Conservation (phyloP, 352 stramenopile species). For the Phytophthora citrophthora region DNA sequence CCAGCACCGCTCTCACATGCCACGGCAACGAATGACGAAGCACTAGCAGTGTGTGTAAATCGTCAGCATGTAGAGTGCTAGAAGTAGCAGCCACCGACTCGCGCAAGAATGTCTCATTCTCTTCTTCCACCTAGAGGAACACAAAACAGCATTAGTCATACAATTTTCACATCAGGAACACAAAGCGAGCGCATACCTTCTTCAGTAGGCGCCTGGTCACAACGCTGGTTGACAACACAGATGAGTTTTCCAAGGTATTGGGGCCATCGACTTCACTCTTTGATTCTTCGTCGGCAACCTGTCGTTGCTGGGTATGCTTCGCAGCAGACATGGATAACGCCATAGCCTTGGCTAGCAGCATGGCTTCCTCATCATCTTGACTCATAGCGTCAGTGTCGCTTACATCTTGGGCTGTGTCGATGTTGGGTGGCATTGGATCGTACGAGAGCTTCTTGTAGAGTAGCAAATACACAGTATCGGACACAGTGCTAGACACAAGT, state of each 20-base stretch:
- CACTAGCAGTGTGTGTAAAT: conserved; percentile 69
- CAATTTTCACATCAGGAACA: not conserved
- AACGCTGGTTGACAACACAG: conserved; percentile 22
- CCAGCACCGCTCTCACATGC: conserved; percentile 45
- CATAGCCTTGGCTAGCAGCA: conserved; percentile 90
- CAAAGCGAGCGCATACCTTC: conserved; percentile 43
- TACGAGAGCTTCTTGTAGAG: conserved; percentile 90
- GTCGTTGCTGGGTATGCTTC: conserved; percentile 53
- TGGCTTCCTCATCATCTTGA: conserved; percentile 76
- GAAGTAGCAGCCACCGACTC: conserved; percentile 57
- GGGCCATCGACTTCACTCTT: conserved; percentile 34
- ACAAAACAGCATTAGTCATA: conserved; percentile 6
- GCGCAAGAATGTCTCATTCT: conserved; percentile 66
- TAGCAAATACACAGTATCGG: conserved; percentile 89
- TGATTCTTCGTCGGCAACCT: conserved; percentile 41
- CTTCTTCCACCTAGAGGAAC: conserved; percentile 59
- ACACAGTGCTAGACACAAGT: conserved; percentile 80
- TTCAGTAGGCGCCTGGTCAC: conserved; percentile 61
- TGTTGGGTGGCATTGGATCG: conserved; percentile 18
- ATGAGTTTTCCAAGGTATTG: conserved; percentile 12
- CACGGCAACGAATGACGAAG: conserved; percentile 57
- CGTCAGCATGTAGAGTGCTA: conserved; percentile 62
- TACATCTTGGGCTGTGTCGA: conserved; percentile 12
- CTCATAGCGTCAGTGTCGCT: conserved; percentile 7
- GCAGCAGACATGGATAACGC: conserved; percentile 87